Percentiles rank a stretch among this genome's conserved stretches.
These are phyloP conservation scores for Phytophthora idaei DNA, from an alignment of 352 stramenopile species.

Conservation along the genomic window DNA sequence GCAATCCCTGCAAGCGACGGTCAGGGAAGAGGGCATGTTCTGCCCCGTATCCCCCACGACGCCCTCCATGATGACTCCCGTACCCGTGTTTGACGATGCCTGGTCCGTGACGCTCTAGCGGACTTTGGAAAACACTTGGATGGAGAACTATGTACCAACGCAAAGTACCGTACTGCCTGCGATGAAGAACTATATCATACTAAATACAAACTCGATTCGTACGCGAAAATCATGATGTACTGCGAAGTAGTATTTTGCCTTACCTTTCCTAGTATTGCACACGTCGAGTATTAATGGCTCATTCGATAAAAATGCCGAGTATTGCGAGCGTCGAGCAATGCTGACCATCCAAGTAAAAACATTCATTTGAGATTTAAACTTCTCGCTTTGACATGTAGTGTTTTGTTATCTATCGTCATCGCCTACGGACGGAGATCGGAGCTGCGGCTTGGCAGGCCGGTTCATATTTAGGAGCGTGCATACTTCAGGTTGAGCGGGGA, in stretches of 20 bases:
- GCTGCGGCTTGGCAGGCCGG: not conserved
- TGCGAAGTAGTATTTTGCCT: not conserved
- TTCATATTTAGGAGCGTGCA: slow-evolving; percentile 31
- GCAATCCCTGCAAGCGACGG: not conserved
- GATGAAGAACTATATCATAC: slow-evolving; percentile 33
- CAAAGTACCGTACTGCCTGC: slow-evolving; percentile 21
- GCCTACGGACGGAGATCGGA: not conserved
- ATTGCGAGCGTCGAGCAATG: not conserved
- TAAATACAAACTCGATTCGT: slow-evolving; percentile 35
- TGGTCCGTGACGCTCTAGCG: slow-evolving; percentile 39
- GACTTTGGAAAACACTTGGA: not conserved
- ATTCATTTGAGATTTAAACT: slow-evolving; percentile 15
- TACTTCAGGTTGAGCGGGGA: slow-evolving; percentile 2
- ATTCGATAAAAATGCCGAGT: not conserved
- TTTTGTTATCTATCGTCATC: slow-evolving; percentile 20
- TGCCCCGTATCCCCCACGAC: slow-evolving; percentile 17
- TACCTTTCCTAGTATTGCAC: too few relatives aligned
- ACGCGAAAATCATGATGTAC: not conserved
- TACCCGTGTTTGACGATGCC: slow-evolving; percentile 24
- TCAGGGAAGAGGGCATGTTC: slow-evolving; percentile 12
- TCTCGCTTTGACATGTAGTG: not conserved
- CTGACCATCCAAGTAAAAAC: not conserved
- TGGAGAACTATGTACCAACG: slow-evolving; percentile 34
- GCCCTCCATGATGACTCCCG: slow-evolving; percentile 6
- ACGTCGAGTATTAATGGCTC: not conserved